Evolutionary conservation across 148 eudicot species (phyloP).

Genomic region (Vaccinium myrtillus): DNA sequence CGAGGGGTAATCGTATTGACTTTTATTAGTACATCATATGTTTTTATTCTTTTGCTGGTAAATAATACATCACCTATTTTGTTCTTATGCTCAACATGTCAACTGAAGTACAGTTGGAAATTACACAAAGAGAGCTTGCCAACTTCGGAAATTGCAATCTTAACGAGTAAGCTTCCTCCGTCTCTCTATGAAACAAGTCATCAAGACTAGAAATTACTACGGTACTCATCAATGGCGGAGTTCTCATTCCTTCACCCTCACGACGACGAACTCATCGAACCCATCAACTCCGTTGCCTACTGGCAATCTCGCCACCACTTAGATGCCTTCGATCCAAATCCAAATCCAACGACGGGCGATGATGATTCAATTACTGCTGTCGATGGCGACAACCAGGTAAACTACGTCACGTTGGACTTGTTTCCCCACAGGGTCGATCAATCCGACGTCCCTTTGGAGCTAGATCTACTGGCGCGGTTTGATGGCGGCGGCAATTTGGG

Average conservation of each 20-base stretch:
- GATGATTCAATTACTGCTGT: not conserved
- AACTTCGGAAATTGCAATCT: too few relatives aligned
- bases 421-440: conserved; percentile 58
- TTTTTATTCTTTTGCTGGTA: too few relatives aligned
- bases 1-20: too few relatives aligned
- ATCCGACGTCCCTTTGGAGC: conserved; percentile 25
- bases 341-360: not conserved
- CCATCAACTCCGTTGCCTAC: too few relatives aligned
- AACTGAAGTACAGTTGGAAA: too few relatives aligned
- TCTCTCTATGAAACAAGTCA: too few relatives aligned
- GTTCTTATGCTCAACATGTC: too few relatives aligned
- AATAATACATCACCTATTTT: too few relatives aligned
- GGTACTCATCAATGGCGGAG: conserved; percentile 44
- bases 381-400: conserved; percentile 53
- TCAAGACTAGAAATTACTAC: too few relatives aligned
- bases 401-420: conserved; percentile 48
- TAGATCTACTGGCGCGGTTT: conserved; percentile 42
- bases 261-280: conserved; percentile 12
- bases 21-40: too few relatives aligned
- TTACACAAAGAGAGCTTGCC: too few relatives aligned
- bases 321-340: not conserved
- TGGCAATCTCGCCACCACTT: not conserved
- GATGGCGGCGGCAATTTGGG: conserved; percentile 29
- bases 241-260: conserved; percentile 35
- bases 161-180: too few relatives aligned